phyloP scores from a whole-genome alignment of 1,284 basidiomycete species.

The Psilocybe mexicana region DNA sequence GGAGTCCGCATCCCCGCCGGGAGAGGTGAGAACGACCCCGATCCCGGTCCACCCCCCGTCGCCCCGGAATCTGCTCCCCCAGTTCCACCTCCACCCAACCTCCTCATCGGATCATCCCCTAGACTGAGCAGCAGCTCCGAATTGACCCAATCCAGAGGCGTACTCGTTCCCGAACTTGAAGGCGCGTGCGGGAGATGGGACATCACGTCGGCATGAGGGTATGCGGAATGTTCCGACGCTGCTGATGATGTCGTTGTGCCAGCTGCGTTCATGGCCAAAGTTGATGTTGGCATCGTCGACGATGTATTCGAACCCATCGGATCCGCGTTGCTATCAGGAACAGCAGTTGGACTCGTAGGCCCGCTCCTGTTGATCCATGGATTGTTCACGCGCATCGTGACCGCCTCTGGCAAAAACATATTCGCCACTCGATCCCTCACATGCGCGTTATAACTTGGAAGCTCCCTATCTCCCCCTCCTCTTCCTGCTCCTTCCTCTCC shows the following conservation, averaged over 20 bases:
- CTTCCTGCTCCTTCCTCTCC: slow-evolving; percentile 22
- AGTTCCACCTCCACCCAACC: slow-evolving; percentile 5
- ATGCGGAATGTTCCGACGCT: neutral
- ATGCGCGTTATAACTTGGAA: slow-evolving; percentile 87
- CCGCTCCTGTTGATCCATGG: slow-evolving; percentile 53
- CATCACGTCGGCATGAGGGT: slow-evolving; percentile 1
- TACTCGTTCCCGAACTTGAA: slow-evolving; percentile 36
- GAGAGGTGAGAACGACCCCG: slow-evolving; percentile 2
- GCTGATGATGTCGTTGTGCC: neutral
- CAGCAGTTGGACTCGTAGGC: slow-evolving; percentile 5
- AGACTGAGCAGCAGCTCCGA: slow-evolving; percentile 73
- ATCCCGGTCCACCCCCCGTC: slow-evolving; percentile 18
- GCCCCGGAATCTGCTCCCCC: slow-evolving; percentile 10
- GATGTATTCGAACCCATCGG: neutral
- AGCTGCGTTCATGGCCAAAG: neutral
- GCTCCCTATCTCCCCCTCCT: slow-evolving; percentile 65
- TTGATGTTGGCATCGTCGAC: neutral
- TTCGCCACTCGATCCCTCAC: slow-evolving; percentile 89
- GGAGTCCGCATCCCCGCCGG: slow-evolving; percentile 13
- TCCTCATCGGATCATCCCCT: slow-evolving; percentile 19
- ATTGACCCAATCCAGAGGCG: slow-evolving; percentile 77
- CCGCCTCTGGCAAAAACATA: slow-evolving; percentile 64
- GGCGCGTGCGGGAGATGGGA: slow-evolving; percentile 49
- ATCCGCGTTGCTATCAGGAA: neutral
- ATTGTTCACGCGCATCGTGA: slow-evolving; percentile 66